These are phyloP conservation scores for Casuarina glauca DNA, from an alignment of 306 rosid genomes.

Conservation along the genomic window DNA sequence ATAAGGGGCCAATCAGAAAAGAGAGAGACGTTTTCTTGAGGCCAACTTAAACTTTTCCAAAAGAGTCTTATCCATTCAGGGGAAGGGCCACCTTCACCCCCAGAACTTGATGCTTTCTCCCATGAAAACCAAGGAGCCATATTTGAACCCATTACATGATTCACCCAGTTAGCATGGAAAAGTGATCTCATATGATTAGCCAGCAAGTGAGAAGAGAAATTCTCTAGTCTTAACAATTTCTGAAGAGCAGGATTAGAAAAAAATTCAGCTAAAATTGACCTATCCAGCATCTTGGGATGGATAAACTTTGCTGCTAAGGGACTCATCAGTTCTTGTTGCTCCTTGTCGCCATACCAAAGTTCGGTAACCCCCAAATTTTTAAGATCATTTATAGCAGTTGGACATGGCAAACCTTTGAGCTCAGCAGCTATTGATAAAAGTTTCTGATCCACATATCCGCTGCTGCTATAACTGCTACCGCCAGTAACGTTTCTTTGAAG, in stretches of 20 bases:
- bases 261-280: slow-evolving; percentile 61
- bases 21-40: slow-evolving; percentile 60
- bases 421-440: slow-evolving; percentile 62
- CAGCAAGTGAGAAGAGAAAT: slow-evolving; percentile 67
- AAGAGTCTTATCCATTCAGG: slow-evolving; percentile 86
- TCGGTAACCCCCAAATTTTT: slow-evolving; percentile 68
- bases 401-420: slow-evolving; percentile 91
- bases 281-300: slow-evolving; percentile 73
- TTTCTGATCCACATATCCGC: slow-evolving; percentile 48
- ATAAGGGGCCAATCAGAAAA: slow-evolving; percentile 94
- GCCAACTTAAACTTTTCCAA: slow-evolving; percentile 67
- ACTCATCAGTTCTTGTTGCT: slow-evolving; percentile 78
- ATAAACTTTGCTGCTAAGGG: slow-evolving; percentile 78
- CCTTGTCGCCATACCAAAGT: slow-evolving; percentile 88
- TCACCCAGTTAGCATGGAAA: slow-evolving; percentile 85
- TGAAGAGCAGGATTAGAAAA: slow-evolving; percentile 56
- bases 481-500: slow-evolving; percentile 44
- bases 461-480: slow-evolving; percentile 36
- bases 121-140: slow-evolving; percentile 97
- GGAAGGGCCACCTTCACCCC: slow-evolving; percentile 83
- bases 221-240: slow-evolving; percentile 59
- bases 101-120: slow-evolving; percentile 69
- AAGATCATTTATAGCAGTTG: slow-evolving; percentile 72
- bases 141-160: slow-evolving; percentile 74
- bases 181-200: slow-evolving; percentile 76